Conservation (phyloP, 148 eudicot genomes). For the Chenopodium album region DNA sequence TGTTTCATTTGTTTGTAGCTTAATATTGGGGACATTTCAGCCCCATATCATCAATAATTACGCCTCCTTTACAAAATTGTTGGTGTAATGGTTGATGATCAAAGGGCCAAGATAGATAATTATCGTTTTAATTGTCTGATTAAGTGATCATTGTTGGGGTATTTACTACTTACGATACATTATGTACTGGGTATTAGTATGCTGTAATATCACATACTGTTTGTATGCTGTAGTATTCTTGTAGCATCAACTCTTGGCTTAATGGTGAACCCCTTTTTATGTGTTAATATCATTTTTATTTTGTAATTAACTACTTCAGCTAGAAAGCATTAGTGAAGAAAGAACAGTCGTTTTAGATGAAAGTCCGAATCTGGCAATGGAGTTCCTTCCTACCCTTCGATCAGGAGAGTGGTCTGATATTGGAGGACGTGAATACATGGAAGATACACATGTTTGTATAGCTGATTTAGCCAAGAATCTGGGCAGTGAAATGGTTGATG, state of each 20-base stretch:
- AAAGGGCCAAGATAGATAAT: neutral
- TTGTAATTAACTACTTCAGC: conserved; percentile 35
- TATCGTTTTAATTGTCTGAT: too few species aligned
- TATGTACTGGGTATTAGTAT: neutral
- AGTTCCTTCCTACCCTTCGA: conserved; percentile 62
- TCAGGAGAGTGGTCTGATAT: conserved; percentile 96
- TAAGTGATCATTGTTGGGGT: too few species aligned
- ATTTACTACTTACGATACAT: neutral
- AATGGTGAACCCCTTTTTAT: neutral
- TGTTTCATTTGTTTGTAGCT: neutral
- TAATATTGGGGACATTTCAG: neutral
- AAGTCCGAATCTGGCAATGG: conserved; percentile 30
- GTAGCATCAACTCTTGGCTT: neutral
- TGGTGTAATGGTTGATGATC: neutral
- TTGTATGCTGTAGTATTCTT: neutral
- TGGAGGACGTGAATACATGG: conserved; percentile 80
- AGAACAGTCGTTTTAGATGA: conserved; percentile 36
- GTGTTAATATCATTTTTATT: conserved; percentile 6
- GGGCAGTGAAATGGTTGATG: conserved; percentile 39
- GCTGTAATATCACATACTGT: neutral
- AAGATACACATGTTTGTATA: conserved; percentile 88
- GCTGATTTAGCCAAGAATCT: conserved; percentile 66
- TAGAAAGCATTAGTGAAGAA: conserved; percentile 81
- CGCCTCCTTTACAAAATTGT: neutral
- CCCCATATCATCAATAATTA: too few species aligned